These are phyloP conservation scores for Liriodendron chinense DNA, from an alignment of 164 flowering plant species.

Conservation along the genomic window DNA sequence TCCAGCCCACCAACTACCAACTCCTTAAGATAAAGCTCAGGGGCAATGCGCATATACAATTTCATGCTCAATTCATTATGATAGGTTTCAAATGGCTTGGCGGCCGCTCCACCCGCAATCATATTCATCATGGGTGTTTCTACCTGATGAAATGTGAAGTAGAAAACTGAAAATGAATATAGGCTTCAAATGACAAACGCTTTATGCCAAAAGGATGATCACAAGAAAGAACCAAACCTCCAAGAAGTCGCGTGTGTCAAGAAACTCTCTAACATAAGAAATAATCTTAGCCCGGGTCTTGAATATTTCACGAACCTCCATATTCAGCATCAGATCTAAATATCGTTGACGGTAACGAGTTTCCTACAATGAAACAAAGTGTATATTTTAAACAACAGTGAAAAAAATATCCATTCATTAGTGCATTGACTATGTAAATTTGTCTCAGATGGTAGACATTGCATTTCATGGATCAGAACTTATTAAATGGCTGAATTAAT, in stretches of 20 bases:
- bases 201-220: neutral
- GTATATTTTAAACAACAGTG: neutral
- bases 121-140: constrained; percentile 99
- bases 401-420: neutral
- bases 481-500: no score
- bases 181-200: neutral
- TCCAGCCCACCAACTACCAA: constrained; percentile 88
- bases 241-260: constrained; percentile 69
- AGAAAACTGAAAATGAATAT: neutral
- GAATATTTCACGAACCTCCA: constrained; percentile 81
- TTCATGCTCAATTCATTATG: constrained; percentile 88
- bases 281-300: constrained; percentile 69
- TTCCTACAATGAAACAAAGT: constrained; percentile 52
- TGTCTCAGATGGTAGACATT: neutral
- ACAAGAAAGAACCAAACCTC: constrained; percentile 53
- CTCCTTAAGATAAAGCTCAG: constrained; percentile 89
- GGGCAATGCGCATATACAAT: constrained; percentile 90
- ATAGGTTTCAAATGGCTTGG: constrained; percentile 90
- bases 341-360: constrained; percentile 92
- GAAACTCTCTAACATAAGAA: constrained; percentile 56
- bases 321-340: constrained; percentile 83
- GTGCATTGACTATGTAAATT: neutral
- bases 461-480: neutral
- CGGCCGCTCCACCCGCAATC: constrained; percentile 99
- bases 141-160: constrained; percentile 43